Evolutionary conservation across 352 stramenopile genomes (phyloP), one percentile per base, ranked within the genome.

Genomic region (Plasmopara muralis): DNA sequence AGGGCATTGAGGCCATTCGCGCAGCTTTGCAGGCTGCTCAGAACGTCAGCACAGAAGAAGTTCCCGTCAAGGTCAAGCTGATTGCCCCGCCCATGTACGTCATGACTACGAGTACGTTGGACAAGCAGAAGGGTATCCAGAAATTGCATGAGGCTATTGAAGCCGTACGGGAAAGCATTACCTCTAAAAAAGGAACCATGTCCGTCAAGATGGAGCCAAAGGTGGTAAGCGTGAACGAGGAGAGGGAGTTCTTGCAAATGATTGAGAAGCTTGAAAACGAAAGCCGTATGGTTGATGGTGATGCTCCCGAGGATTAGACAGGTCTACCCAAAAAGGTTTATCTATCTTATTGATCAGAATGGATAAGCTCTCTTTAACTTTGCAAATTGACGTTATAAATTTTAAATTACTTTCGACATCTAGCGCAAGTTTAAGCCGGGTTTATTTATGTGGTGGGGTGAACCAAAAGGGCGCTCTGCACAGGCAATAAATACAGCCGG

Each of bases 81-180:
- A 99, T 99, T 67, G 96, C 97, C 33, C 96, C 97, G 29, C 97
- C 97, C 12, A 97, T 99, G 74, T 99, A 99, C 72, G 96, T 99
- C 45, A 96, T 99, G 75, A 98, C 90, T 25, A 99, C 96, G 43
- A 99, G 95, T 72, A 98, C 96, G 44, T 66, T 99, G 53, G 96
- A 99, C 72, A 99, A 99, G 71, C 85, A 97, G 51, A 92, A 97
- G 62, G 96, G 97, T 6, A 98, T 99, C 60, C 86, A 93, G 47
- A 90, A 97, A 57, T 77, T 99, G 16, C 93, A 98, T 57, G 81
- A 96, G 50, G 93, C 95, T 14, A 99, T 99, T 64, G 93, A 97
- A 60, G 75, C 76, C 5, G 97, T 99, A 61, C 78, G 87, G 15
- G 78, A 93, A 67, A 86, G 91, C 57, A 99, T 99, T 55, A 80